phyloP scores from a whole-genome alignment of 2,329 filamentous ascomycete genomes.

The Pyrenochaeta sp. region DNA sequence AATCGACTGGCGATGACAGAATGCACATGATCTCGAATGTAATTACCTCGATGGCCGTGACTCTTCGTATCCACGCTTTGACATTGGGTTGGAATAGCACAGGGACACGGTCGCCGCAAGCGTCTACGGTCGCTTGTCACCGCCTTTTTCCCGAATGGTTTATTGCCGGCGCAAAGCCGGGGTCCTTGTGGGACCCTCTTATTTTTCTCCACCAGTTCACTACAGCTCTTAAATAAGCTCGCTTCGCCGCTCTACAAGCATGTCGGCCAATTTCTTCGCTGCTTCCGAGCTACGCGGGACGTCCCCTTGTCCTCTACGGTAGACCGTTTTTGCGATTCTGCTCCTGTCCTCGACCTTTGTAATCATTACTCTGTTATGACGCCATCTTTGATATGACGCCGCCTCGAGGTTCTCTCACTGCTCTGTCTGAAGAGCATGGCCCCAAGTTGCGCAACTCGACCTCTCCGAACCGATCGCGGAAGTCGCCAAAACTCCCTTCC shows the following conservation, averaged over 20 bases:
- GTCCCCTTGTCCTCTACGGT: background rate
- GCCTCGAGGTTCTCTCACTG: constrained; percentile 28
- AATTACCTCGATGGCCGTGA: too few species aligned
- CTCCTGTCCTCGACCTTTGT: background rate
- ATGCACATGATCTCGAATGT: too few species aligned
- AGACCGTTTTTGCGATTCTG: background rate
- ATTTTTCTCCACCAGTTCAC: background rate
- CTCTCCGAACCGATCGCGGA: constrained; percentile 30
- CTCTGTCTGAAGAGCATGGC: constrained; percentile 26
- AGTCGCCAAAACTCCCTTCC: constrained; percentile 17
- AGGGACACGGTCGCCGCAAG: background rate
- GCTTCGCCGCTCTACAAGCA: background rate
- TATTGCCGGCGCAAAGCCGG: background rate
- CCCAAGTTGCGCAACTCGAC: constrained; percentile 24
- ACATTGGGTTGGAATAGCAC: too few species aligned
- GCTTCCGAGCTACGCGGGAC: too few species aligned
- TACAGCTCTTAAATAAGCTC: background rate
- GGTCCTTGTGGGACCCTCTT: background rate
- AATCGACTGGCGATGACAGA: too few species aligned
- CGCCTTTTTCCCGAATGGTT: background rate
- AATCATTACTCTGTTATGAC: background rate
- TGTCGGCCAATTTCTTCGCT: background rate
- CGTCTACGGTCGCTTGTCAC: background rate
- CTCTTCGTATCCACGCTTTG: too few species aligned
- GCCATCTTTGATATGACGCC: constrained; percentile 19